Conservation (phyloP, 768 basidiomycete species). For the Gelatoporia subvermispora region DNA sequence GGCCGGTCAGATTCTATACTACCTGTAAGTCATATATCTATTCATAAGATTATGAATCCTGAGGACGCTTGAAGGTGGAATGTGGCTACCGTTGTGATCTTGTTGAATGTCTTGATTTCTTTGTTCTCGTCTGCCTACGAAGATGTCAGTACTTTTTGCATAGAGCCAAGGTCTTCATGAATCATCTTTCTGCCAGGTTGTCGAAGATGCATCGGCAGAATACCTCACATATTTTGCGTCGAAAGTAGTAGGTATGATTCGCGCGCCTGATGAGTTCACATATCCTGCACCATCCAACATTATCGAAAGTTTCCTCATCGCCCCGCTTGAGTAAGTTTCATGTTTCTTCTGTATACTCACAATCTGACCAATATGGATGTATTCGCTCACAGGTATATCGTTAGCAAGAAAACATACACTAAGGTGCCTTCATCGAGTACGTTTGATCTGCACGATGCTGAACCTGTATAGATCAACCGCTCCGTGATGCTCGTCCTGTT, state of each 20-base stretch:
- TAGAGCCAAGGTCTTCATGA: neutral
- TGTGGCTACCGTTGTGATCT: slow-evolving; percentile 72
- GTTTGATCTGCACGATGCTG: neutral
- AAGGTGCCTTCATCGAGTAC: slow-evolving; percentile 32
- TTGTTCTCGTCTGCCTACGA: slow-evolving; percentile 90
- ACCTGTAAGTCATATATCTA: slow-evolving; percentile 51
- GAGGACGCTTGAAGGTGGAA: slow-evolving; percentile 56
- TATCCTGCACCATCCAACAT: slow-evolving; percentile 94
- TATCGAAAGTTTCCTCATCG: slow-evolving; percentile 73
- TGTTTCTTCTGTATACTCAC: neutral
- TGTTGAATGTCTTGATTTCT: slow-evolving; percentile 94
- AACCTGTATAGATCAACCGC: slow-evolving; percentile 57
- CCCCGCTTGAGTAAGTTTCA: slow-evolving; percentile 75
- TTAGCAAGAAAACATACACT: slow-evolving; percentile 54
- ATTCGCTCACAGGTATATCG: slow-evolving; percentile 30
- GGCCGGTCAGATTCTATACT: slow-evolving; percentile 65
- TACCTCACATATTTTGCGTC: slow-evolving; percentile 87
- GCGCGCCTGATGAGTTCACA: slow-evolving; percentile 79
- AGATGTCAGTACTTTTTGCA: slow-evolving; percentile 47
- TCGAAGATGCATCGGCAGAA: slow-evolving; percentile 83
- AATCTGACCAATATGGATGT: slow-evolving; percentile 1
- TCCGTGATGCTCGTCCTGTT: slow-evolving; percentile 77
- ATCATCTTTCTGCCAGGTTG: slow-evolving; percentile 43
- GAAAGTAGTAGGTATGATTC: slow-evolving; percentile 81
- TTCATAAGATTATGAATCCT: slow-evolving; percentile 7